phyloP scores from a whole-genome alignment of 345 rosid genomes.

The Corchorus olitorius region DNA sequence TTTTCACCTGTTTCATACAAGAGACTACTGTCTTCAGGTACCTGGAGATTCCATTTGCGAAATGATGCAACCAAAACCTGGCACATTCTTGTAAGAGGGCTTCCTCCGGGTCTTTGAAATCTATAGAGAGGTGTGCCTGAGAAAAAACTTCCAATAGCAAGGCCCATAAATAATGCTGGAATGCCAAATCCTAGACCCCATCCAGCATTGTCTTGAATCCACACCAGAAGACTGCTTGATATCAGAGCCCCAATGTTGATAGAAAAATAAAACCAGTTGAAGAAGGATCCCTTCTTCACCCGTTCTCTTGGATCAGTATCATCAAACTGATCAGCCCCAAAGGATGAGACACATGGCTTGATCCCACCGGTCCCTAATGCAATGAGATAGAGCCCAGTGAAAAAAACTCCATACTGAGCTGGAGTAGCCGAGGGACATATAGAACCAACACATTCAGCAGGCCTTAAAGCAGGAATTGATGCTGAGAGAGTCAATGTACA shows the following conservation, averaged over 20 bases:
- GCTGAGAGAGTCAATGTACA: slow-evolving; percentile 84
- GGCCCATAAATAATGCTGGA: slow-evolving; percentile 88
- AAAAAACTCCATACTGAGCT: slow-evolving; percentile 73
- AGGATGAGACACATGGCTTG: slow-evolving; percentile 94
- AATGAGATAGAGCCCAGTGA: slow-evolving; percentile 85
- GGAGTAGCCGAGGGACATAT: slow-evolving; percentile 72
- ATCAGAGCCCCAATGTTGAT: slow-evolving; percentile 88
- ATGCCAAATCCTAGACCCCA: slow-evolving; percentile 97
- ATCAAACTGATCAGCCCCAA: slow-evolving; percentile 97
- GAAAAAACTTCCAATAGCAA: slow-evolving; percentile 83
- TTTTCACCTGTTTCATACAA: slow-evolving; percentile 76
- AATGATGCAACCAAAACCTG: slow-evolving; percentile 87
- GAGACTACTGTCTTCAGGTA: slow-evolving; percentile 62
- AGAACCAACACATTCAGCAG: slow-evolving; percentile 59
- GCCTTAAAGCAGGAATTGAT: slow-evolving; percentile 65
- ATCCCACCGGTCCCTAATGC: slow-evolving; percentile 95
- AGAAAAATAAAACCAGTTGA: slow-evolving; percentile 94
- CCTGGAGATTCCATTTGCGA: slow-evolving; percentile 54
- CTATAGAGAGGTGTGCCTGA: slow-evolving; percentile 86
- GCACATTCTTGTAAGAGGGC: slow-evolving; percentile 82
- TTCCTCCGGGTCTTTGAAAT: slow-evolving; percentile 90
- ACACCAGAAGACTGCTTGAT: slow-evolving; percentile 82
- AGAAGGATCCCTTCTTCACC: slow-evolving; percentile 82
- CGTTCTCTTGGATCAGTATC: slow-evolving; percentile 80
- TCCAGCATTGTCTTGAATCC: slow-evolving; percentile 90